Evolutionary conservation across 768 basidiomycete genomes (phyloP).

Genomic region (Scleroderma bovista): DNA sequence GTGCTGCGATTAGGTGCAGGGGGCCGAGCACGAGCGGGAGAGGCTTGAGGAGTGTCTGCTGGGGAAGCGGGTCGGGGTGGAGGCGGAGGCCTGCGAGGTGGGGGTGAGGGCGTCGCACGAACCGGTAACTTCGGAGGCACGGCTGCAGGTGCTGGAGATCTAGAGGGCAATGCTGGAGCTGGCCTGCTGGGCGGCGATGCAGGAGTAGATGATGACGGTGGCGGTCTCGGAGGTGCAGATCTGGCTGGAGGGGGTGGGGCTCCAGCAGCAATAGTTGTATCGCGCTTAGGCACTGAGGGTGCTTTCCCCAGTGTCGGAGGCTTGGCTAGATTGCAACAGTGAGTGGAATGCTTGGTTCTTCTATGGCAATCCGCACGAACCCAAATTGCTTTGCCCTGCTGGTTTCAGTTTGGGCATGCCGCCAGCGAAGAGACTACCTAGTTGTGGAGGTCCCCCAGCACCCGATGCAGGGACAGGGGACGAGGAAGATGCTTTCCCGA

Average conservation of each 20-base stretch:
- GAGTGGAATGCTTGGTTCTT: conserved; percentile 1
- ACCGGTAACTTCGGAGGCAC: conserved; percentile 40
- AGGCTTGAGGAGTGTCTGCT: conserved; percentile 16
- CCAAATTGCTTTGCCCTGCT: conserved; percentile 54
- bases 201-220: conserved; percentile 30
- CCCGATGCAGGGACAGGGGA: conserved; percentile 12
- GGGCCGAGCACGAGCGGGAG: conserved; percentile 21
- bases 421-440: conserved; percentile 83
- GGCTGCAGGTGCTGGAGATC: conserved; percentile 37
- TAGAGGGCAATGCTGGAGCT: conserved; percentile 33
- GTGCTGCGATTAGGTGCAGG: conserved; percentile 25
- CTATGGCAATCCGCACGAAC: conserved; percentile 33
- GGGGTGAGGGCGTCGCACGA: conserved; percentile 27
- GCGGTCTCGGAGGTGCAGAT: conserved; percentile 24
- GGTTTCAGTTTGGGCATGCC: conserved; percentile 90
- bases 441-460: conserved; percentile 63
- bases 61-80: conserved; percentile 28
- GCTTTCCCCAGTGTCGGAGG: conserved; percentile 60
- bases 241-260: conserved; percentile 21
- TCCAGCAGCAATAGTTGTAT: conserved; percentile 24
- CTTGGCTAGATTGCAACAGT: conserved; percentile 41
- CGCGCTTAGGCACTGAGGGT: conserved; percentile 56
- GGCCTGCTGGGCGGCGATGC: conserved; percentile 32
- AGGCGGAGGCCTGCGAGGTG: conserved; percentile 29
- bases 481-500: conserved; percentile 16